These are phyloP conservation scores for Phycomyces blakesleeanus DNA, from an alignment of 192 early-diverging fungal species.

Conservation along the genomic window DNA sequence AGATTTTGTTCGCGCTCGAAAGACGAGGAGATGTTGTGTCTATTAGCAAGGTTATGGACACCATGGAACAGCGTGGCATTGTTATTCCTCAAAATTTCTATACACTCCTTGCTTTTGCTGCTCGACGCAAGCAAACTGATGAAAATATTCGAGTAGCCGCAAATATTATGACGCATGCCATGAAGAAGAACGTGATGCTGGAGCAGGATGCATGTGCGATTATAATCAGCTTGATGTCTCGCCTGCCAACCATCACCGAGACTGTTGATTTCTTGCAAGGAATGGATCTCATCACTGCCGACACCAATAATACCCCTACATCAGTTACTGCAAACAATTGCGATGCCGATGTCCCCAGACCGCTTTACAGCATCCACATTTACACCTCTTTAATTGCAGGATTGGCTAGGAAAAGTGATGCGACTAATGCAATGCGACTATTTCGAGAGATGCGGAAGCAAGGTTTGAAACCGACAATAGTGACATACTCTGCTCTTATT, in stretches of 20 bases:
- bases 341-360: not conserved
- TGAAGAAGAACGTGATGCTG: not conserved
- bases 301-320: not conserved
- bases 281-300: constrained; percentile 4
- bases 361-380: constrained; percentile 19
- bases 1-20: constrained; percentile 17
- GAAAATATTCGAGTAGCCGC: not conserved
- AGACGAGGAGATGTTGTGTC: constrained; percentile 6
- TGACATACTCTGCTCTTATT: constrained; percentile 20
- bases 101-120: constrained; percentile 19
- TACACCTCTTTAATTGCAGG: constrained; percentile 31
- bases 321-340: not conserved
- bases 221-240: constrained; percentile 11
- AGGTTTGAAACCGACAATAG: constrained; percentile 12
- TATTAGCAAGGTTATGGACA: not conserved
- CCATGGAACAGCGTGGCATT: not conserved
- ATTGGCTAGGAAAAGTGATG: constrained; percentile 17
- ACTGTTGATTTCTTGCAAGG: constrained; percentile 6
- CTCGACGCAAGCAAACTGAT: not conserved
- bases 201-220: constrained; percentile 14
- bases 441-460: constrained; percentile 26
- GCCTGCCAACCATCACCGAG: not conserved
- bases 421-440: constrained; percentile 12
- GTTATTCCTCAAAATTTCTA: not conserved
- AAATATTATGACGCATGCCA: constrained; percentile 2